Conservation (phyloP, 345 rosid species). For the Lepidium africanum region DNA sequence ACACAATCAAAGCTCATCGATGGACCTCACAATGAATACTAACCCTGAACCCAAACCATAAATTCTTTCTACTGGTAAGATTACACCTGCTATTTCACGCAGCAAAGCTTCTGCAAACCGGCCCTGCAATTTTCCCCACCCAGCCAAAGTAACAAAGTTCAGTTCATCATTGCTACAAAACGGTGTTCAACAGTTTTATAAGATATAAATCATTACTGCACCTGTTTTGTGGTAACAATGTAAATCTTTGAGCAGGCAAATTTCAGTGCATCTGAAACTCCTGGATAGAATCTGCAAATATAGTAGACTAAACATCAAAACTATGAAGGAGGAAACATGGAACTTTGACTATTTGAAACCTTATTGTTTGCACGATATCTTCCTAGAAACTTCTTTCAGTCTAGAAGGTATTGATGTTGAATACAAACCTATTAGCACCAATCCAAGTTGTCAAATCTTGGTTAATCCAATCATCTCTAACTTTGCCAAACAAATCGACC, state of each 20-base stretch:
- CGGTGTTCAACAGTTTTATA: background rate
- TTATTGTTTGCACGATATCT: background rate
- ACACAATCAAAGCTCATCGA: background rate
- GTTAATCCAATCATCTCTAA: conserved; percentile 90
- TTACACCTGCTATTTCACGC: conserved; percentile 64
- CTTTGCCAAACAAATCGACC: conserved; percentile 70
- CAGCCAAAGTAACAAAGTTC: background rate
- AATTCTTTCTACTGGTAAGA: conserved; percentile 67
- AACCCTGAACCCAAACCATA: conserved; percentile 80
- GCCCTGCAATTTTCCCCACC: conserved; percentile 33
- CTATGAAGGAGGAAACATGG: background rate
- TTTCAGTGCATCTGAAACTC: conserved; percentile 74
- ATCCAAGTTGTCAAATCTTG: conserved; percentile 72
- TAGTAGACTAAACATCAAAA: background rate
- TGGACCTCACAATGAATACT: conserved; percentile 41
- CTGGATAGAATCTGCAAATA: conserved; percentile 72
- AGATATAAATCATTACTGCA: conserved; percentile 3
- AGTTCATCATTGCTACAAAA: background rate
- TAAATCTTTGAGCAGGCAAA: conserved; percentile 76
- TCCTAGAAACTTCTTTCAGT: background rate
- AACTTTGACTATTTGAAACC: background rate
- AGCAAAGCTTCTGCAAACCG: conserved; percentile 77
- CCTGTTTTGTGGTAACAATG: conserved; percentile 90
- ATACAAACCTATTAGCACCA: conserved; percentile 79
- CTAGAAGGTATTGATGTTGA: background rate